Evolutionary conservation across 1,284 basidiomycete species (phyloP).

Genomic region (Sphagnurus paluster): DNA sequence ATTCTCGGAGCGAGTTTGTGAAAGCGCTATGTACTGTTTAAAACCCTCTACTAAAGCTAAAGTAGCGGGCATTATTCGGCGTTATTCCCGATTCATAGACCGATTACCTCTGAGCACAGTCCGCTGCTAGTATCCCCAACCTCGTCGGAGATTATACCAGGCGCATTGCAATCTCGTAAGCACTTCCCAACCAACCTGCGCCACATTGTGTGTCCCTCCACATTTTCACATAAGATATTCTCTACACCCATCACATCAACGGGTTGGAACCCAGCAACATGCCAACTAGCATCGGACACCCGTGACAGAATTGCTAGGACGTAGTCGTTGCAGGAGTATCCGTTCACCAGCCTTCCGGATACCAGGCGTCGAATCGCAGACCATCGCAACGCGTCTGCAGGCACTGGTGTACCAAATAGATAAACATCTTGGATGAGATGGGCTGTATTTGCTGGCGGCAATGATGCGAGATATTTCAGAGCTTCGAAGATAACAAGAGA

Average conservation of each 20-base stretch:
- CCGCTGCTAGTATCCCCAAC: constrained; percentile 23
- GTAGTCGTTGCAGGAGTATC: constrained; percentile 71
- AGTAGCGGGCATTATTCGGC: too few relatives aligned
- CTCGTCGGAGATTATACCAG: constrained; percentile 35
- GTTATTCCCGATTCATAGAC: too few relatives aligned
- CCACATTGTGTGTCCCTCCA: constrained; percentile 59
- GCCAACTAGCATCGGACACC: constrained; percentile 62
- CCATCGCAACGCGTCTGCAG: constrained; percentile 59
- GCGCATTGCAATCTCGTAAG: constrained; percentile 38
- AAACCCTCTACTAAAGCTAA: too few relatives aligned
- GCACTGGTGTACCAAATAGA: constrained; percentile 70
- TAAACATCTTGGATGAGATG: constrained; percentile 74
- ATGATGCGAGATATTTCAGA: constrained; percentile 32
- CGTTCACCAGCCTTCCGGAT: constrained; percentile 72
- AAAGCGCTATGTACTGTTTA: too few relatives aligned
- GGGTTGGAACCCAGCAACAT: constrained; percentile 66
- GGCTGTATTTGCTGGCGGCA: constrained; percentile 43
- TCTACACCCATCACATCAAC: constrained; percentile 70
- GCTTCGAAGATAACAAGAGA: constrained; percentile 56
- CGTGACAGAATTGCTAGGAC: constrained; percentile 74
- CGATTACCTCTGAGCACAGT: too few relatives aligned
- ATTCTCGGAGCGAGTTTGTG: too few relatives aligned
- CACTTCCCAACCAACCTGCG: constrained; percentile 49
- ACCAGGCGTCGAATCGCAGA: constrained; percentile 64
- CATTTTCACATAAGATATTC: constrained; percentile 59